These are phyloP conservation scores for Diatrype stigma DNA, from an alignment of 2,329 filamentous ascomycete species.

Conservation along the genomic window DNA sequence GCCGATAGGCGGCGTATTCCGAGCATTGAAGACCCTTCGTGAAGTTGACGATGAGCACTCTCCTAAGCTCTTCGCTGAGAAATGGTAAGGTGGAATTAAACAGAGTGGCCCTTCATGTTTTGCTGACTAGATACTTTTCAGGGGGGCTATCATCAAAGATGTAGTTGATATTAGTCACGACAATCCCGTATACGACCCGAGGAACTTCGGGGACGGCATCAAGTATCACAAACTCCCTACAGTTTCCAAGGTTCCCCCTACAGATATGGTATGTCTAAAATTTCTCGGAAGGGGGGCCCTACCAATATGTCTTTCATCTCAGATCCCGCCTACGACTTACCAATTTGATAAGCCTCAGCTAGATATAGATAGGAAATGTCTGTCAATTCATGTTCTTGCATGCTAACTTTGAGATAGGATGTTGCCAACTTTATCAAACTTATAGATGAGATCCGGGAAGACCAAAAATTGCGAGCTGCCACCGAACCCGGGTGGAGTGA, in stretches of 20 bases:
- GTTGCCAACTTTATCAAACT: constrained; percentile 51
- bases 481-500: constrained; percentile 25
- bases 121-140: constrained; percentile 42
- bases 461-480: constrained; percentile 44
- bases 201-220: constrained; percentile 62
- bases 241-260: constrained; percentile 83
- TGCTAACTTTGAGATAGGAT: constrained; percentile 29
- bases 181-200: constrained; percentile 81
- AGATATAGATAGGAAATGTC: neutral
- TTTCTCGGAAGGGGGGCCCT: constrained; percentile 28
- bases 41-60: constrained; percentile 83
- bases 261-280: constrained; percentile 42
- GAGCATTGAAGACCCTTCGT: constrained; percentile 87
- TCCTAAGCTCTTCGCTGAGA: constrained; percentile 60
- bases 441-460: constrained; percentile 55
- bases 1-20: constrained; percentile 74
- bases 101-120: constrained; percentile 4
- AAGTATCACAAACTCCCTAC: constrained; percentile 85
- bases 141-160: constrained; percentile 64
- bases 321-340: no score
- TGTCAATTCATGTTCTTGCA: neutral
- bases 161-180: constrained; percentile 91
- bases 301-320: no score
- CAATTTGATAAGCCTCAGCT: no score
- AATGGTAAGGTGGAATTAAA: constrained; percentile 17